Percentiles rank a stretch among this genome's conserved stretches.
Evolutionary conservation across 352 stramenopile genomes (phyloP).

Genomic region (Pythium dissotocum): DNA sequence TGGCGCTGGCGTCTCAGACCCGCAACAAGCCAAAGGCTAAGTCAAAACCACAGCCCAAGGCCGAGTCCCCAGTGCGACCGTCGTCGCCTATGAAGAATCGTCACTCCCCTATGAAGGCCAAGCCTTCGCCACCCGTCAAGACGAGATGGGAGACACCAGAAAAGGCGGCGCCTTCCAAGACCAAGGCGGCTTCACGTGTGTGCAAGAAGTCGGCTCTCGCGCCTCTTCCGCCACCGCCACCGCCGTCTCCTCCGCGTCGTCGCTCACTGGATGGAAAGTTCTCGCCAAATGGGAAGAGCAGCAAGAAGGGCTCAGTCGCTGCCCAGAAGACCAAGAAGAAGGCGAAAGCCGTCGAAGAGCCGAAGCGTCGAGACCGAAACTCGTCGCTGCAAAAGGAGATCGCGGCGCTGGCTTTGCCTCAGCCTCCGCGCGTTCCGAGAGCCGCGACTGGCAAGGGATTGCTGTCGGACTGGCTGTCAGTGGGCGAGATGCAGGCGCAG

Average conservation of each 20-base stretch:
- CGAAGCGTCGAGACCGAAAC: background rate
- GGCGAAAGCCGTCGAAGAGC: background rate
- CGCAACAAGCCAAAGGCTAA: background rate
- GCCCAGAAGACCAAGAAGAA: conserved; percentile 7
- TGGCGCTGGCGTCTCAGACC: conserved; percentile 6
- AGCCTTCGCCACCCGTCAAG: background rate
- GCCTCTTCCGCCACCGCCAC: conserved; percentile 11
- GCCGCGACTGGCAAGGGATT: background rate
- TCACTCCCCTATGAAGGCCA: background rate
- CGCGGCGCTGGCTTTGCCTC: background rate
- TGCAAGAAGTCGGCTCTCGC: background rate
- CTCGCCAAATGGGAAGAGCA: background rate
- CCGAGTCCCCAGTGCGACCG: background rate
- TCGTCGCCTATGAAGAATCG: background rate
- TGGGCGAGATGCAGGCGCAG: conserved; percentile 30
- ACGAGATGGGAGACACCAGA: background rate
- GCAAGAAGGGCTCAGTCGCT: background rate
- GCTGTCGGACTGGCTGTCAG: conserved; percentile 25
- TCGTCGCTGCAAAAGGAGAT: conserved; percentile 1
- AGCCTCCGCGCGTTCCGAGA: conserved; percentile 7
- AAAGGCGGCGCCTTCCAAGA: background rate
- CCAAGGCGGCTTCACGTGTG: background rate
- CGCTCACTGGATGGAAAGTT: conserved; percentile 7
- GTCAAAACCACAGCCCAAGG: background rate
- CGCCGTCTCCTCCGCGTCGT: background rate